phyloP scores from a whole-genome alignment of 2,329 filamentous ascomycete genomes.

The Diatrype stigma region DNA sequence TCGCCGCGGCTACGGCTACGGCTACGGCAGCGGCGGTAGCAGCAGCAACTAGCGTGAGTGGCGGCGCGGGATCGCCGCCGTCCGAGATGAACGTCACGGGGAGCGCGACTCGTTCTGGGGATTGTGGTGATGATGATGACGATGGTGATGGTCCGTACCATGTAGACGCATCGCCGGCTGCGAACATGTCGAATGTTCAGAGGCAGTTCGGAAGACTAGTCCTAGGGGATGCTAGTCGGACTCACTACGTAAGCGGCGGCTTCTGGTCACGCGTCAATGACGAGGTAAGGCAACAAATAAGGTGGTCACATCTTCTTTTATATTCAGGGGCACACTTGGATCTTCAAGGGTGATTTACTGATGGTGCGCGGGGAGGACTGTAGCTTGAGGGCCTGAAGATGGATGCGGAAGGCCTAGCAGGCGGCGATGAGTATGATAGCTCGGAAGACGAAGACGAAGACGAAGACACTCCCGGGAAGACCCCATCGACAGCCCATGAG shows the following conservation, averaged over 20 bases:
- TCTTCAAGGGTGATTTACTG: constrained; percentile 9
- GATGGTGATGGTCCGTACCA: constrained; percentile 6
- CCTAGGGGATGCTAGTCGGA: constrained; percentile 37
- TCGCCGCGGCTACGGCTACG: constrained; percentile 21
- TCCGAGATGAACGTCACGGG: constrained; percentile 25
- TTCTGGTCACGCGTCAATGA: constrained; percentile 56
- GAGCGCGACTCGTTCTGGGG: constrained; percentile 20
- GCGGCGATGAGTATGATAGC: constrained; percentile 30
- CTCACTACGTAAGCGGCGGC: constrained; percentile 46
- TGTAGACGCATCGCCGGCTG: constrained; percentile 1
- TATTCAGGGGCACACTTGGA: too few species aligned
- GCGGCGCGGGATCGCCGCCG: constrained; percentile 18
- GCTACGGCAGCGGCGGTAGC: too few species aligned
- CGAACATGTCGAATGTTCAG: constrained; percentile 22
- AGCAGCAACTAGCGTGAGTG: not conserved
- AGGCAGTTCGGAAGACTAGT: constrained; percentile 45
- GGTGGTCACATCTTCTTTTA: not conserved
- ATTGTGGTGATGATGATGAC: constrained; percentile 8
- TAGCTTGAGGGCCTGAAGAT: constrained; percentile 43
- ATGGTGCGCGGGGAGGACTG: constrained; percentile 3
- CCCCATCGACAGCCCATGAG: constrained; percentile 33
- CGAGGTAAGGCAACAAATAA: constrained; percentile 35
- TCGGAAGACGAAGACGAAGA: constrained; percentile 38
- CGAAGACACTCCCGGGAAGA: constrained; percentile 25
- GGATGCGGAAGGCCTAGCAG: constrained; percentile 30